Base-by-base conservation (phyloP, 495 filamentous ascomycete species). In the Halenospora varia region DNA sequence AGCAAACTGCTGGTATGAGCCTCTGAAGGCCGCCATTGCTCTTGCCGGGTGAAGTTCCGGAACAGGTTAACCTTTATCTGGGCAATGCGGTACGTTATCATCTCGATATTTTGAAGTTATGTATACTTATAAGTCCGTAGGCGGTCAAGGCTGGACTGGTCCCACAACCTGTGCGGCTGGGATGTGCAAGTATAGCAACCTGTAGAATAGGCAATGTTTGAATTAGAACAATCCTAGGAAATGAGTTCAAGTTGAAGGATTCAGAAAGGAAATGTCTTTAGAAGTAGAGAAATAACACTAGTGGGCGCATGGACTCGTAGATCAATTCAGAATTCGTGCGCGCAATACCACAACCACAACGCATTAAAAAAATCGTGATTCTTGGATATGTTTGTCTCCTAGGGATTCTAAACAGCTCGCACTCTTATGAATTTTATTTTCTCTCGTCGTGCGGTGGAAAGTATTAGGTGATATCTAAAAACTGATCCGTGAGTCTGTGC, bases 1-100 rank as follows among this genome's bases (percentile, higher is more conserved):
- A 59, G 66, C 69, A 17, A 60, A 66, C 41, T 66, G 61, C 35
- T 78, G 74, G 74, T 71, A 40, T 48, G 55, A 25, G 11, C 44
- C 57, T 3, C n/a, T 48, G 3, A 48, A 23, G 46, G 46, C 17
- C 17, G 46, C 46, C 4, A 48, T 48, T 48, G 35, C 35, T 40
- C 35, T 48, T 48, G 46, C n/a, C 46, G 3, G 17, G 17, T 20
- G 46, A 23, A 20, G 2, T 48, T 48, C 46, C 13, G 46, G 46
- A 2, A 20, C 46, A 2, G 46, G 17, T 48, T 24, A 17, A 23
- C 22, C 46, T 48, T n/a, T n/a, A n/a, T n/a, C n/a, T n/a, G n/a
- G n/a, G n/a, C 46, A 48, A 20, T 48, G 22, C 23, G 46, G 46
- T 48, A 48, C 17, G 46, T 48, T 48, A 4, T 17, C 4, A 24